A percentile compares a stretch with the other conserved stretches of the same genome.
phyloP scores from a whole-genome alignment of 2,329 filamentous ascomycete species.

The Waltergamsia citrina region DNA sequence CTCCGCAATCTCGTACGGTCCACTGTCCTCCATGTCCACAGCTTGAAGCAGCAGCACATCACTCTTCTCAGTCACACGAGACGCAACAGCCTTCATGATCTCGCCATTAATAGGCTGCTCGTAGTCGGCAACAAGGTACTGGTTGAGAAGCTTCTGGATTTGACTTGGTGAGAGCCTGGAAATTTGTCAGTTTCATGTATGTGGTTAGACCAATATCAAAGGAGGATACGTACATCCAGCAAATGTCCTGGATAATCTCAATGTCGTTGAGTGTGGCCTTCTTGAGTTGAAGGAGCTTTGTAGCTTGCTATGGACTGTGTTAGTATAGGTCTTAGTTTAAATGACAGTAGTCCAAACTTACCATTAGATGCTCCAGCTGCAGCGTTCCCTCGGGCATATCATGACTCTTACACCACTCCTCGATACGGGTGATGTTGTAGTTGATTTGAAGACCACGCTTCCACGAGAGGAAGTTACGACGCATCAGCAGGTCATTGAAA shows the following conservation, averaged over 20 bases:
- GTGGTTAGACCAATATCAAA: too few species aligned
- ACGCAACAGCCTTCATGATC: constrained; percentile 99
- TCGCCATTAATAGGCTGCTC: constrained; percentile 99
- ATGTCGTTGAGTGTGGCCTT: constrained; percentile 98
- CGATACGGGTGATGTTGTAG: constrained; percentile 98
- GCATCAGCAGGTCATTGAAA: constrained; percentile 97
- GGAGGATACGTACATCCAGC: constrained; percentile 81
- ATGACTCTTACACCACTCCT: constrained; percentile 99
- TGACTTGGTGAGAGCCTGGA: constrained; percentile 89
- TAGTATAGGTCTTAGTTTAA: constrained; percentile 10
- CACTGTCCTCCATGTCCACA: constrained; percentile 98
- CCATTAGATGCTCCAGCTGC: constrained; percentile 96
- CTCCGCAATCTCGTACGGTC: constrained; percentile 96
- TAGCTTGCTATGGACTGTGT: constrained; percentile 63
- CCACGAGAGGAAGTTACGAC: constrained; percentile 97
- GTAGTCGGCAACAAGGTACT: constrained; percentile 97
- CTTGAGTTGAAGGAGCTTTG: constrained; percentile 95
- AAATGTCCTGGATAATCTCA: constrained; percentile 99
- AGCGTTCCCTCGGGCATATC: constrained; percentile 98
- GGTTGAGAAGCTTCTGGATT: constrained; percentile 97
- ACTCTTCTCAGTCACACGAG: constrained; percentile 94
- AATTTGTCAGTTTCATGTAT: neutral
- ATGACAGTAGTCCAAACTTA: constrained; percentile 23
- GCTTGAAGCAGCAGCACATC: constrained; percentile 88
- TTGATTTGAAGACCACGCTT: constrained; percentile 99